A percentile compares a stretch with the other conserved stretches of the same genome.
Conservation (phyloP, 2,329 filamentous ascomycete genomes). For the Remersonia thermophila region DNA sequence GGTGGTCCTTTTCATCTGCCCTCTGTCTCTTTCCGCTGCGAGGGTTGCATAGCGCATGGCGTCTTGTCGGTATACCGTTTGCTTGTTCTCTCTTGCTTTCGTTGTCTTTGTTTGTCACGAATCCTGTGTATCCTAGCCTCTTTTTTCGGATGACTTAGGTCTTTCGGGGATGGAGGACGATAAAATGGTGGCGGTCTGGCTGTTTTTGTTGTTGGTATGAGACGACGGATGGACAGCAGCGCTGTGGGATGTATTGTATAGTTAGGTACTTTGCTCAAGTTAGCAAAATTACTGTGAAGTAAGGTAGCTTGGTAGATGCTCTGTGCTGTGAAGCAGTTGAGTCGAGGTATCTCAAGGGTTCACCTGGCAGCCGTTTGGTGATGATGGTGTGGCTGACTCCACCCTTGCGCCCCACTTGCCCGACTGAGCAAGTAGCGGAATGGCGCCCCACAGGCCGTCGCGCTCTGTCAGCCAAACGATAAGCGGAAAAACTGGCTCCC, state of each 20-base stretch:
- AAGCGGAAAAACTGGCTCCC: slow-evolving; percentile 12
- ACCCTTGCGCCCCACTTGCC: slow-evolving; percentile 10
- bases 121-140: no score
- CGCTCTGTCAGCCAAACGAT: slow-evolving; percentile 6
- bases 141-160: no score
- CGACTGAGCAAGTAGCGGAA: slow-evolving; percentile 3
- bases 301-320: no score
- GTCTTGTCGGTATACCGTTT: slow-evolving; percentile 11
- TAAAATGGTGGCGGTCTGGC: no score
- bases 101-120: not conserved
- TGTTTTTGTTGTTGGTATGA: no score
- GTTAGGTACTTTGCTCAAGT: not conserved
- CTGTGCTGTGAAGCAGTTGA: no score
- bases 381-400: no score
- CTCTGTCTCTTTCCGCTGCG: slow-evolving; percentile 10
- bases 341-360: no score
- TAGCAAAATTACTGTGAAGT: no score
- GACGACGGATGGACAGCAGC: no score
- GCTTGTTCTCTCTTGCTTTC: not conserved
- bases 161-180: no score
- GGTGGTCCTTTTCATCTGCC: not conserved
- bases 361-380: no score
- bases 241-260: not conserved
- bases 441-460: not conserved
- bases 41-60: slow-evolving; percentile 17